phyloP scores from a whole-genome alignment of 495 filamentous ascomycete genomes.

The Podospora pseudopauciseta region DNA sequence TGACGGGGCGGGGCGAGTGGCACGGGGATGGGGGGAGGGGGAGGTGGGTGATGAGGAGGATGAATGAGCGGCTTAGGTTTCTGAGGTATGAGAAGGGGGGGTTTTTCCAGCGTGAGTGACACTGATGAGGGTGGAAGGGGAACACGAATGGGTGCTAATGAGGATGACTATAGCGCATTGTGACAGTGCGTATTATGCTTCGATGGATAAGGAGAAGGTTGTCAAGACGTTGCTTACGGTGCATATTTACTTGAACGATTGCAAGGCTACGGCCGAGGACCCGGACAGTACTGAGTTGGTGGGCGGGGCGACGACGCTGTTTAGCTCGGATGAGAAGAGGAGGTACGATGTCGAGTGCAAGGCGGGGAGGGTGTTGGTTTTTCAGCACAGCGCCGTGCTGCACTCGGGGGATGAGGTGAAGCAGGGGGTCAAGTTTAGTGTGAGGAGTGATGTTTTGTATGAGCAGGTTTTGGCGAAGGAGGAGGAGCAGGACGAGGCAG shows the following conservation, averaged over 20 bases:
- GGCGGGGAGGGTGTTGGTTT: slow-evolving; percentile 68
- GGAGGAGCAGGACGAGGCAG: neutral
- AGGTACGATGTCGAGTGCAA: slow-evolving; percentile 64
- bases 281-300: slow-evolving; percentile 38
- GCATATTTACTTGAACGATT: slow-evolving; percentile 77
- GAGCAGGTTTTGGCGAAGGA: slow-evolving; percentile 25
- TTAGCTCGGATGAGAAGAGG: slow-evolving; percentile 43
- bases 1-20: slow-evolving; percentile 8
- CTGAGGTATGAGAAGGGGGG: slow-evolving; percentile 72
- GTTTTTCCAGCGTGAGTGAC: slow-evolving; percentile 63
- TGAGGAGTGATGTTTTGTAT: slow-evolving; percentile 79
- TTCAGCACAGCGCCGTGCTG: slow-evolving; percentile 66
- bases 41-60: slow-evolving; percentile 51
- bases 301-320: slow-evolving; percentile 66
- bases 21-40: slow-evolving; percentile 15
- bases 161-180: slow-evolving; percentile 55
- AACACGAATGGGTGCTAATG: neutral
- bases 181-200: slow-evolving; percentile 63
- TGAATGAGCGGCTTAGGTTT: slow-evolving; percentile 80
- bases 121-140: too few relatives aligned
- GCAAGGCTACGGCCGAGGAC: slow-evolving; percentile 32
- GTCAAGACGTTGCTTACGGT: slow-evolving; percentile 68
- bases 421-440: slow-evolving; percentile 69
- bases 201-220: slow-evolving; percentile 34
- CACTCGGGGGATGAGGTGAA: slow-evolving; percentile 74